These are phyloP conservation scores for Cladosporium sp. DNA, from an alignment of 2,329 filamentous ascomycete species.

Conservation along the genomic window DNA sequence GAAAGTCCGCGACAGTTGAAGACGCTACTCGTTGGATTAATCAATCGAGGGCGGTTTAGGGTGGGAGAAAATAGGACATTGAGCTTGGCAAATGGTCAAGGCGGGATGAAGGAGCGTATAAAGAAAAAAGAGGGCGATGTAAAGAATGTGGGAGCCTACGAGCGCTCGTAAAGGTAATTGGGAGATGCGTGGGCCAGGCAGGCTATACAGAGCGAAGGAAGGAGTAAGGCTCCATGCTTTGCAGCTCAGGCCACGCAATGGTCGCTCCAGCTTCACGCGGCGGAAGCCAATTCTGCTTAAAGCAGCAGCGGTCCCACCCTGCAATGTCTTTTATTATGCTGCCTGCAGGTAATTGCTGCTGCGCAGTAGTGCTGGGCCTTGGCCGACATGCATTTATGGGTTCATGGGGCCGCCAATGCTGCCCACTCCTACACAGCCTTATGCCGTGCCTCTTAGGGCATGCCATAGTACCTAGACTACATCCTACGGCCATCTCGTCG, in stretches of 20 bases:
- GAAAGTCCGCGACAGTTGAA: neutral
- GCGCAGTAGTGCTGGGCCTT: neutral
- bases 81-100: constrained; percentile 8
- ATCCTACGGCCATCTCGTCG: too few species aligned
- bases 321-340: neutral
- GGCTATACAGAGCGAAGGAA: constrained; percentile 17
- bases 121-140: neutral
- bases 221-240: constrained; percentile 7
- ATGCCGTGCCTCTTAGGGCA: neutral
- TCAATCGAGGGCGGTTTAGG: constrained; percentile 2
- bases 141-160: constrained; percentile 9
- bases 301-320: neutral
- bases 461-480: neutral
- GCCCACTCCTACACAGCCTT: neutral
- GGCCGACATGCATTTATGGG: neutral
- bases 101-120: neutral
- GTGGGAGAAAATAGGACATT: neutral
- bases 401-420: neutral
- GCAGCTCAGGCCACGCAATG: constrained; percentile 9
- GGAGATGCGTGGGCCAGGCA: constrained; percentile 2
- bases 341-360: constrained; percentile 2
- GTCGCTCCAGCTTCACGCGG: neutral
- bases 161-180: neutral
- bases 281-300: neutral
- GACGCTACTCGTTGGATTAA: neutral